Conservation (phyloP, 2,329 filamentous ascomycete genomes). For the Ophiocordyceps camponoti-floridani region DNA sequence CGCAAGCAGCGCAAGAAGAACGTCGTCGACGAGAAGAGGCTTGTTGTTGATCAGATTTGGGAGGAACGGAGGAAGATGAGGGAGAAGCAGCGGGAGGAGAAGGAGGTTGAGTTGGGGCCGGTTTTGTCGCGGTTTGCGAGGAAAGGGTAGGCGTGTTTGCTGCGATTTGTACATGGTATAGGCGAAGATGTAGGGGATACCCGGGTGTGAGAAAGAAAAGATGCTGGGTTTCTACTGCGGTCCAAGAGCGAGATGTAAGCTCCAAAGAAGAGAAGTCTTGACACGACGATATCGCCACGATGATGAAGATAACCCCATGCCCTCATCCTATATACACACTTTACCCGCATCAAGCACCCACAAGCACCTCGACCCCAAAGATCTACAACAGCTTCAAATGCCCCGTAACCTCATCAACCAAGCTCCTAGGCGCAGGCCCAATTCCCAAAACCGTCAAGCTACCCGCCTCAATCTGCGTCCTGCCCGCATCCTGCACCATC, state of each 20-base stretch:
- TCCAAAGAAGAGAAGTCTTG: too few relatives aligned
- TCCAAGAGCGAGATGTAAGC: too few relatives aligned
- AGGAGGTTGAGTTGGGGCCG: conserved; percentile 61
- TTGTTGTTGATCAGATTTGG: conserved; percentile 71
- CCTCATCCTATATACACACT: too few relatives aligned
- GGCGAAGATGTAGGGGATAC: too few relatives aligned
- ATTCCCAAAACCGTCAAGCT: conserved; percentile 85
- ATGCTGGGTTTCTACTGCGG: too few relatives aligned
- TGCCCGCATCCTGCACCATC: conserved; percentile 85
- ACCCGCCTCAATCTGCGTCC: conserved; percentile 88
- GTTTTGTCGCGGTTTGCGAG: conserved; percentile 71
- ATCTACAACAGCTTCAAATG: conserved; percentile 61
- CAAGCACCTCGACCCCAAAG: too few relatives aligned
- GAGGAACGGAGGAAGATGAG: conserved; percentile 52
- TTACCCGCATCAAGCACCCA: too few relatives aligned
- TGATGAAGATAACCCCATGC: too few relatives aligned
- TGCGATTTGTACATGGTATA: neutral
- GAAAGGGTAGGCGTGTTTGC: conserved; percentile 29
- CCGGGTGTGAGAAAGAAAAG: too few relatives aligned
- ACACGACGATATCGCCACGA: too few relatives aligned
- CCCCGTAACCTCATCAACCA: conserved; percentile 75
- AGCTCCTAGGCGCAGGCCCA: conserved; percentile 63
- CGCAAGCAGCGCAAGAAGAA: conserved; percentile 87
- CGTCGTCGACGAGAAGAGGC: conserved; percentile 85
- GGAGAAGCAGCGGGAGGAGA: conserved; percentile 42